Base-by-base conservation (phyloP, 306 rosid species). In the Prinsepia uniflora region DNA sequence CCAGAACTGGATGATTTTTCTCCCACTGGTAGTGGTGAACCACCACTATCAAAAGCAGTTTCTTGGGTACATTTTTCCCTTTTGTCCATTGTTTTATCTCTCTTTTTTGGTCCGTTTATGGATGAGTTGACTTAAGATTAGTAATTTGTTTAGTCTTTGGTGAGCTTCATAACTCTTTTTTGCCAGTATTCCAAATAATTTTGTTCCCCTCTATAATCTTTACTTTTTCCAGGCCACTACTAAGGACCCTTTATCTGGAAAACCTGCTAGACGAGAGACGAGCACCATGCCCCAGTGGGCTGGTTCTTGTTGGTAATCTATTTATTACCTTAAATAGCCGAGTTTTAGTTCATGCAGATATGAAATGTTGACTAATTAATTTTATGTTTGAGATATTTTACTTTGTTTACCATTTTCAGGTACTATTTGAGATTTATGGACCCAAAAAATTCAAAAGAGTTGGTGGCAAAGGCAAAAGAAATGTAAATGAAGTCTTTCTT, bases 281-380 rank as follows among this genome's bases (percentile, higher is more conserved):
- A 94, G 84, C 80, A 90, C 98, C 68, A 94, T 90, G 98, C 98
- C 98, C 9, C 98, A 94, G 65, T 90, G 98, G 98, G 98, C 98
- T 75, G 98, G 98, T 80, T 94, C 98, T 70, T 94, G 98, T 87
- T 94, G 98, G 98, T 94, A 82, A 79, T 78, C 49, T 73, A 63
- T 63, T 72, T 18, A 79, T 66, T 76, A 52, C 52, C 71, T 75
- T 82, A 36, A 49, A 40, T 43, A 63, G 63, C 17, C 42, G 62
- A 49, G 3, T 48, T 44, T 70, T 48, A 8, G 11, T 68, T 75
- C 40, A 19, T 54, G 24, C 53, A 54, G 4, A 44, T 59, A 59
- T 22, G 13, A 50, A 22, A 68, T 49, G 22, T 70, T 20, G 14
- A 20, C 10, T 58, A 40, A 7, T 52, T 74, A 42, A 8, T 34